phyloP scores from a whole-genome alignment of 257 asterid genomes.

The Ehretia macrophylla region DNA sequence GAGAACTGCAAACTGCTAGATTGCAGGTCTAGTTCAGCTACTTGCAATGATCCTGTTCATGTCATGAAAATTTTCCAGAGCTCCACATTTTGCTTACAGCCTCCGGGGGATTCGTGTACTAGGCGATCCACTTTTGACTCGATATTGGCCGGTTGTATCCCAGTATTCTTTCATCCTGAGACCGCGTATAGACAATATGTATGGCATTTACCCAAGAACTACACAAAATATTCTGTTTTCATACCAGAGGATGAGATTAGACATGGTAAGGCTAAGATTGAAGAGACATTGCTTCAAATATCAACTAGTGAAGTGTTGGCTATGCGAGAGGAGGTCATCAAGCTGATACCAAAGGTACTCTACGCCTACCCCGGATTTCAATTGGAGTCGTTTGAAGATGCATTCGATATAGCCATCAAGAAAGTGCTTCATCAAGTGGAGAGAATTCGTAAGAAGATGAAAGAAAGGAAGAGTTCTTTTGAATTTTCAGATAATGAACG shows the following conservation, averaged over 20 bases:
- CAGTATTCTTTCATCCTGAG: not conserved
- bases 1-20: not conserved
- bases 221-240: not conserved
- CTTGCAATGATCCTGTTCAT: not conserved
- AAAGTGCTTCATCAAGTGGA: not conserved
- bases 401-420: not conserved
- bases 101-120: not conserved
- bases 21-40: not conserved
- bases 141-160: not conserved
- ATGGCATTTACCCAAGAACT: not conserved
- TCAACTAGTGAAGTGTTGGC: not conserved
- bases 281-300: not conserved
- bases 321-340: not conserved
- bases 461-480: not conserved
- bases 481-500: not conserved
- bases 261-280: not conserved
- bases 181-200: not conserved
- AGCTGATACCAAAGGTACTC: not conserved
- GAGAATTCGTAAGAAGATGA: not conserved
- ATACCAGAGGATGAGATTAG: not conserved
- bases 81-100: not conserved
- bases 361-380: not conserved
- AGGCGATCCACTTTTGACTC: constrained; percentile 1
- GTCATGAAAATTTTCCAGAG: not conserved
- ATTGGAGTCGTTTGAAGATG: not conserved